These are phyloP conservation scores for Coemansia sp. DNA, from an alignment of 192 early-diverging fungal genomes.

Conservation along the genomic window DNA sequence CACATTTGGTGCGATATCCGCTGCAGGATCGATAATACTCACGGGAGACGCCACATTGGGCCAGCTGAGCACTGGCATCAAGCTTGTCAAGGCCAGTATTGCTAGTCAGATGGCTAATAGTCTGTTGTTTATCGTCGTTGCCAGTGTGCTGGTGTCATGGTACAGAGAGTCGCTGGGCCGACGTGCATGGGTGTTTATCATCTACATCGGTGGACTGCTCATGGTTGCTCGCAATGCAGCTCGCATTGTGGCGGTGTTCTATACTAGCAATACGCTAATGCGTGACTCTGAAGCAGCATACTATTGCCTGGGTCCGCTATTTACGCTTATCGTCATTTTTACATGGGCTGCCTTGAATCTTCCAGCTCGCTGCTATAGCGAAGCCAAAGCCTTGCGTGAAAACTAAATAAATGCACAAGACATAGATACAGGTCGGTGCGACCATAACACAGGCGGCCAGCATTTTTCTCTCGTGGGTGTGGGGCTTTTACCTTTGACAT, in stretches of 20 bases:
- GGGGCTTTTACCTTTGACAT: not conserved
- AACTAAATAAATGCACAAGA: not conserved
- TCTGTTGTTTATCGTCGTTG: constrained; percentile 6
- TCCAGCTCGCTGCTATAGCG: constrained; percentile 5
- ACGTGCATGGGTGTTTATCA: constrained; percentile 1
- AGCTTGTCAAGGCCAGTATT: constrained; percentile 19
- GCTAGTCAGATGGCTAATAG: constrained; percentile 8
- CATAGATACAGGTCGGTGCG: not conserved
- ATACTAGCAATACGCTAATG: constrained; percentile 2
- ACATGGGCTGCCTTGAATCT: constrained; percentile 19
- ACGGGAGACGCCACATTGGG: not conserved
- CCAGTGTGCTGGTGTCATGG: not conserved
- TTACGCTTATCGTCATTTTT: constrained; percentile 10
- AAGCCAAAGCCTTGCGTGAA: not conserved
- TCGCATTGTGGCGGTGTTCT: constrained; percentile 10
- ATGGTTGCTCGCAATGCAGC: constrained; percentile 9
- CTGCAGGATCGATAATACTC: constrained; percentile 10
- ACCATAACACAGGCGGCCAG: not conserved
- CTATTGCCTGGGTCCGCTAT: constrained; percentile 21
- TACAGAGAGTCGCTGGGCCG: constrained; percentile 7
- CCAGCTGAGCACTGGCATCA: constrained; percentile 1
- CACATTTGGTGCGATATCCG: constrained; percentile 16
- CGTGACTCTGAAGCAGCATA: constrained; percentile 15
- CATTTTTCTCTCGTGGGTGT: not conserved
- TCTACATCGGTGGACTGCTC: constrained; percentile 12